Base-by-base conservation (phyloP, 768 basidiomycete genomes). In the Naganishia kalamii region DNA sequence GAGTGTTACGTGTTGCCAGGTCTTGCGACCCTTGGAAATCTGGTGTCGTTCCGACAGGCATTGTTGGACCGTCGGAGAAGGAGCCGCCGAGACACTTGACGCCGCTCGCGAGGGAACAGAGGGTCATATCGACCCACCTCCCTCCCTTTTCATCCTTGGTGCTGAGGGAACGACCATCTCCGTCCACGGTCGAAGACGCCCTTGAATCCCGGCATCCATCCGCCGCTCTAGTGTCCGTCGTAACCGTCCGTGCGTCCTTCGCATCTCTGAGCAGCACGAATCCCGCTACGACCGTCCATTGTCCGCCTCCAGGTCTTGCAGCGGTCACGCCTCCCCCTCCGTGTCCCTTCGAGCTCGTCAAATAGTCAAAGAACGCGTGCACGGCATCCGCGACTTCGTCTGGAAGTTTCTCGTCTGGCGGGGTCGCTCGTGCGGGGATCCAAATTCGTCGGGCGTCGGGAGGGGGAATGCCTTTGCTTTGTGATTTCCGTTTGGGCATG, bases 241-340 rank as follows among this genome's bases (percentile, higher is more conserved):
- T 29, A 17, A 21, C 13, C 43, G 3, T 35, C 46, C 15, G 30
- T 19, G 2, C 17, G 35, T 21, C 46, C 61, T 19, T 25, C 15
- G 8, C 21, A 23, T 40, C 37, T 19, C 49, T 33, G 25, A 44
- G 35, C 3, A 46, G 41, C 2, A 65, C 27, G 35, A 65, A 65
- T 23, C 43, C 43, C 7, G 64, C 64, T 3, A 65, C 43, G 19
- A 65, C 64, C 27, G 64, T 65, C 64, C 64, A 65, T 25, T 65
- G 64, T 1, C 64, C 54, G 1, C n/a, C 30, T 12, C 7, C 27
- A 1, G 64, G 64, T 60, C 40, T 46, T 37, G 61, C 61, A 35
- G 64, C 64, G 3, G 54, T 57, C n/a, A 37, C 54, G 13, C 54
- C 54, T 1, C 54, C 54, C 8, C 54, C 54, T 40, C 54, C 54